phyloP scores from a whole-genome alignment of 768 basidiomycete genomes.

The Podaxis rugospora region DNA sequence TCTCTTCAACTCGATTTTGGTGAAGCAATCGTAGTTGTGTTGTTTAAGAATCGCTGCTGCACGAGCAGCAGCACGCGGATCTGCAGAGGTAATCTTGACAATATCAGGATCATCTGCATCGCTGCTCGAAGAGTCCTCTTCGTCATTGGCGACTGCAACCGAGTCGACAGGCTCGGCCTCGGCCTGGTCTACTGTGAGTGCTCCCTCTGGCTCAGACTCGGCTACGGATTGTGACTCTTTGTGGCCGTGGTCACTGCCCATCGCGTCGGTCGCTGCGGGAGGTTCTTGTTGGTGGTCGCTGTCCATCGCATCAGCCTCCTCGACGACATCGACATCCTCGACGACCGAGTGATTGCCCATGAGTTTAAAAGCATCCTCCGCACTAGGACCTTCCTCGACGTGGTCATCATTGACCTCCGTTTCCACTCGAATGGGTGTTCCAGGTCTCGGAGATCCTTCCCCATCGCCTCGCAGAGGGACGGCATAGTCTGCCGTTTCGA shows the following conservation, averaged over 20 bases:
- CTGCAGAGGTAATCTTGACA: conserved; percentile 80
- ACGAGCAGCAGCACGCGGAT: conserved; percentile 82
- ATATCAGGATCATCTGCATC: conserved; percentile 49
- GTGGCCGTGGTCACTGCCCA: background rate
- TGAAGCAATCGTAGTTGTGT: conserved; percentile 86
- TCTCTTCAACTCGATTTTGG: conserved; percentile 36
- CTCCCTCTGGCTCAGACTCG: background rate
- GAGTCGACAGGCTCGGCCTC: conserved; percentile 16
- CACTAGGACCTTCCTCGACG: background rate
- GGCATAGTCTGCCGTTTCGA: background rate
- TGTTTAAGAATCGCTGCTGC: conserved; percentile 92
- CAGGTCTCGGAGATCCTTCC: background rate
- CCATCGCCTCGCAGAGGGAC: conserved; percentile 10
- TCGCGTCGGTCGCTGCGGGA: background rate
- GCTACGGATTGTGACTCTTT: background rate
- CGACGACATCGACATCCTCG: background rate
- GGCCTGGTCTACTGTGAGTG: conserved; percentile 4
- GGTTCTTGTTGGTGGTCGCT: background rate
- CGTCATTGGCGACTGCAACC: conserved; percentile 14
- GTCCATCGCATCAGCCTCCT: background rate
- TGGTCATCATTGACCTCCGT: background rate
- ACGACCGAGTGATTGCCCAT: conserved; percentile 4
- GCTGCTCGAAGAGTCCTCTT: conserved; percentile 25
- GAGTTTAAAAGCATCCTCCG: conserved; percentile 3
- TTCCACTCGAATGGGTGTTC: background rate